These are phyloP conservation scores for Colletotrichum sp. DNA, from an alignment of 2,329 filamentous ascomycete species.

Conservation along the genomic window DNA sequence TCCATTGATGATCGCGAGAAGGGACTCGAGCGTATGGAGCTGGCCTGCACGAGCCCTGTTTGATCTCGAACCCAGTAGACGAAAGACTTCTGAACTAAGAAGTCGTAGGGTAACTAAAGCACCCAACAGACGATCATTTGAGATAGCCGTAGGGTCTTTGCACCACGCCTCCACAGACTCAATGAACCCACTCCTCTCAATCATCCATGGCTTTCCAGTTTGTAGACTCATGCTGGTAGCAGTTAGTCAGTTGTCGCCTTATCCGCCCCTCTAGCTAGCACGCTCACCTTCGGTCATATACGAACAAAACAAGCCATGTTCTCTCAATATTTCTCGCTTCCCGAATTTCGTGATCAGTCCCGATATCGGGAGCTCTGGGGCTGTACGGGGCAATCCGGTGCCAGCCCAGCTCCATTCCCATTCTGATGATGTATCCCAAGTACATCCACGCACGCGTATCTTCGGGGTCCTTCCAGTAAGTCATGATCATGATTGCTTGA, in stretches of 20 bases:
- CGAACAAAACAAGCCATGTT: conserved; percentile 2
- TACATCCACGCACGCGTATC: conserved; percentile 44
- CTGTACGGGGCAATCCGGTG: conserved; percentile 29
- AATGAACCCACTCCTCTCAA: conserved; percentile 41
- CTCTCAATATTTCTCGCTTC: not conserved
- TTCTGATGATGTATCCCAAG: conserved; percentile 43
- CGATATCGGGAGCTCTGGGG: not conserved
- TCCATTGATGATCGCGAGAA: conserved; percentile 26
- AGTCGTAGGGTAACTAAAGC: conserved; percentile 40
- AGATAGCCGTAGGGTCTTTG: conserved; percentile 30
- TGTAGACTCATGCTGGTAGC: conserved; percentile 41
- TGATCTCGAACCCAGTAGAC: conserved; percentile 24
- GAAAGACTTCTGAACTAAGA: conserved; percentile 38
- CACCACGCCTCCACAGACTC: conserved; percentile 40
- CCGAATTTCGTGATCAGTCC: not conserved
- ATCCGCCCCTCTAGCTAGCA: rapidly evolving
- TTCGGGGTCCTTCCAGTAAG: conserved; percentile 47
- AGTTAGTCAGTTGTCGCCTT: not conserved
- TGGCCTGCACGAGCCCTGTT: conserved; percentile 13
- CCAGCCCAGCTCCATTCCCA: conserved; percentile 44
- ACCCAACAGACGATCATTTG: conserved; percentile 39
- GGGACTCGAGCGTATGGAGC: conserved; percentile 26
- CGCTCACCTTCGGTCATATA: conserved; percentile 3
- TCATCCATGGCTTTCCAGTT: conserved; percentile 47
- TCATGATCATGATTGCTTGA: conserved; percentile 42